These are phyloP conservation scores for Schoenoplectus triqueter DNA, from an alignment of 202 grass and related monocot genomes.

Conservation along the genomic window DNA sequence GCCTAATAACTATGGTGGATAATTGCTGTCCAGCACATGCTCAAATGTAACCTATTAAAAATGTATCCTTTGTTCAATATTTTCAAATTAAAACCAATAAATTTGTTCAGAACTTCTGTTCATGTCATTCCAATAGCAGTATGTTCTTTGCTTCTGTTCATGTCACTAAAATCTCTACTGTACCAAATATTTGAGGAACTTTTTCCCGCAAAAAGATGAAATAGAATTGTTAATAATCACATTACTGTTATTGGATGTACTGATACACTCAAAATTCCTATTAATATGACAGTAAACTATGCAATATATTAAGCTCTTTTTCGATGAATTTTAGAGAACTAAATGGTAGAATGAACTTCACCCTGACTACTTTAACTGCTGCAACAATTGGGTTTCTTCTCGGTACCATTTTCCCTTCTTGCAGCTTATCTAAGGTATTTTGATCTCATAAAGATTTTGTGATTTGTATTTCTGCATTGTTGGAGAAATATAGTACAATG, in stretches of 20 bases:
- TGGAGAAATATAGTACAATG: background rate
- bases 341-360: slow-evolving; percentile 27
- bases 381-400: slow-evolving; percentile 43
- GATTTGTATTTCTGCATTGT: background rate
- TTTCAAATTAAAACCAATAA: background rate
- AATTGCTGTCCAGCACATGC: background rate
- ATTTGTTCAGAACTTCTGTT: background rate
- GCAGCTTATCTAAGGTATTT: slow-evolving; percentile 35
- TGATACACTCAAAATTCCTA: background rate
- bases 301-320: background rate
- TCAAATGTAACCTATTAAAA: background rate
- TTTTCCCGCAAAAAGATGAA: background rate
- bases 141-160: background rate
- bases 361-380: slow-evolving; percentile 26
- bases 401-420: slow-evolving; percentile 36
- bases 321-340: slow-evolving; percentile 13
- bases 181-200: background rate
- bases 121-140: background rate
- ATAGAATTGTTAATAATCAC: background rate
- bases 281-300: background rate
- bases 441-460: background rate
- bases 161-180: background rate
- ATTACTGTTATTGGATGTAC: background rate
- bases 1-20: background rate
- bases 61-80: slow-evolving; percentile 9